These are phyloP conservation scores for Helicostylum pulchrum DNA, from an alignment of 192 early-diverging fungal species.

Conservation along the genomic window DNA sequence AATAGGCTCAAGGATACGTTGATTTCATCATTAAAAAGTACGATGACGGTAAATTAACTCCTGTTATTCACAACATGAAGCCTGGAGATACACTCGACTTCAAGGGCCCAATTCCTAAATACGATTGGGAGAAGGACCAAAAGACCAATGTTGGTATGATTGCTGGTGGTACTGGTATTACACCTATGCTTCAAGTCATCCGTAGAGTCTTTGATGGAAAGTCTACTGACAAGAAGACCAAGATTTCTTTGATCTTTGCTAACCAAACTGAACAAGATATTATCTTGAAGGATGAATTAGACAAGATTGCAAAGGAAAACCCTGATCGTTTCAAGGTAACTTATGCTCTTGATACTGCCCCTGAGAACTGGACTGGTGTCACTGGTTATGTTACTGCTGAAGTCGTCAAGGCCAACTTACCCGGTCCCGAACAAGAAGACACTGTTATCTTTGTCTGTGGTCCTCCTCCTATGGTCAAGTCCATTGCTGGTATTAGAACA, in stretches of 20 bases:
- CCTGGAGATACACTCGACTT: conserved; percentile 68
- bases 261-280: conserved; percentile 73
- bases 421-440: conserved; percentile 50
- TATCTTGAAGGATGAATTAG: conserved; percentile 61
- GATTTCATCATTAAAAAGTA: conserved; percentile 74
- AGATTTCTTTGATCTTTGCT: conserved; percentile 69
- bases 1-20: conserved; percentile 51
- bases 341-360: conserved; percentile 65
- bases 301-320: conserved; percentile 50
- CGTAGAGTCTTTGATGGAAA: conserved; percentile 60
- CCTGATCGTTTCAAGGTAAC: conserved; percentile 65
- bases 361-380: conserved; percentile 67
- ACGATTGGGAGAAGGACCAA: conserved; percentile 59
- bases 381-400: conserved; percentile 74
- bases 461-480: conserved; percentile 69
- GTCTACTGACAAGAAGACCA: conserved; percentile 59
- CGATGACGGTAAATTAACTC: conserved; percentile 53
- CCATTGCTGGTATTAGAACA: conserved; percentile 76
- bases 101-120: conserved; percentile 75
- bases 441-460: conserved; percentile 52
- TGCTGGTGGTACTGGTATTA: conserved; percentile 76
- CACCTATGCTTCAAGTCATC: conserved; percentile 70
- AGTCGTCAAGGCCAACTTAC: conserved; percentile 70
- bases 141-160: conserved; percentile 64
- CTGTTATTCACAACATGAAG: conserved; percentile 57